Evolutionary conservation across 805 yeast genomes (phyloP).

Genomic region (Tetrapisispora fleetii): DNA sequence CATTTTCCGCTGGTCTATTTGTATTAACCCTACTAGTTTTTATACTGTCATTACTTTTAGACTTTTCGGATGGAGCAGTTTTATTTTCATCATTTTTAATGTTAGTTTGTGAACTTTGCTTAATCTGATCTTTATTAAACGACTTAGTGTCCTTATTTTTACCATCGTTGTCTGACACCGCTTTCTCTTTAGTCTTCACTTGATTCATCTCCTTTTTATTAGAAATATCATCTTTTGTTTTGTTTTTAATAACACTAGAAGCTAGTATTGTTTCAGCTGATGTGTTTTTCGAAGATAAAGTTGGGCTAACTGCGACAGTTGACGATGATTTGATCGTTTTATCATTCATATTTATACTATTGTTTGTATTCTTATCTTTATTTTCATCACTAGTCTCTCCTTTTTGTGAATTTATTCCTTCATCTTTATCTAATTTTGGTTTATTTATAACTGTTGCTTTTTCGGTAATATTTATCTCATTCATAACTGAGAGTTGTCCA

Average conservation of each 20-base stretch:
- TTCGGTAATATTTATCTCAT: too few relatives aligned
- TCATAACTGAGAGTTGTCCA: neutral
- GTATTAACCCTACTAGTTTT: neutral
- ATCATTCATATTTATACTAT: neutral
- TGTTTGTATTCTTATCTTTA: too few relatives aligned
- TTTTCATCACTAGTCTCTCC: too few relatives aligned
- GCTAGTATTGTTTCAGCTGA: neutral
- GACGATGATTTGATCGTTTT: neutral
- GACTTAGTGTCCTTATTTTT: neutral
- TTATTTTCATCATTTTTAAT: neutral
- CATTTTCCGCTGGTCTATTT: neutral
- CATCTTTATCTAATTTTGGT: too few relatives aligned
- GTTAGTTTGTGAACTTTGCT: neutral
- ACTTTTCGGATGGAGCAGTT: neutral
- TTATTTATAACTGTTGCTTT: too few relatives aligned
- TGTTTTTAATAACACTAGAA: neutral
- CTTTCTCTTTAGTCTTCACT: neutral
- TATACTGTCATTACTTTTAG: too few relatives aligned
- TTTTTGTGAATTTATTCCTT: too few relatives aligned
- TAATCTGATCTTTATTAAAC: neutral
- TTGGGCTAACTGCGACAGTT: neutral
- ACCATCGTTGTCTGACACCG: neutral
- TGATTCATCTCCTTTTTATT: too few relatives aligned
- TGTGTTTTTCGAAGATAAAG: neutral
- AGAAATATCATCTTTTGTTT: too few relatives aligned